Evolutionary conservation across 2,329 filamentous ascomycete genomes (phyloP).

Genomic region (Sporothrix protearum): DNA sequence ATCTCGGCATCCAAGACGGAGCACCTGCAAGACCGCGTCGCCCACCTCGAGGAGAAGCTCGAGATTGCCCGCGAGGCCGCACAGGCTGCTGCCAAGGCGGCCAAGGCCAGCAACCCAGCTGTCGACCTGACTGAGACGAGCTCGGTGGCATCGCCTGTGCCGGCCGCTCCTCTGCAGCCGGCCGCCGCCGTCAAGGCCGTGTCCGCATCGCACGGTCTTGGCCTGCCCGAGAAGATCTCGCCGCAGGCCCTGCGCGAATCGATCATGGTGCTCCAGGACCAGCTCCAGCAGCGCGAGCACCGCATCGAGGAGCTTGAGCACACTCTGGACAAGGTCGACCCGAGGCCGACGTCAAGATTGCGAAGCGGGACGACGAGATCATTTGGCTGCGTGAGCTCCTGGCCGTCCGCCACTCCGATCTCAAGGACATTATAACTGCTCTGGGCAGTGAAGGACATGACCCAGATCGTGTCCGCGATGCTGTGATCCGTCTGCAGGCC

Average conservation of each 20-base stretch:
- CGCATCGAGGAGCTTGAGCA: constrained; percentile 84
- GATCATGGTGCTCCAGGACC: constrained; percentile 93
- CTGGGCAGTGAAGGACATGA: constrained; percentile 74
- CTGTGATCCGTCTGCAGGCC: constrained; percentile 85
- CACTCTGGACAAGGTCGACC: constrained; percentile 64
- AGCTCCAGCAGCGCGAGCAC: constrained; percentile 88
- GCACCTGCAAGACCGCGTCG: constrained; percentile 79
- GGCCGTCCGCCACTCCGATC: constrained; percentile 81
- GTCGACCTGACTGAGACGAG: constrained; percentile 32
- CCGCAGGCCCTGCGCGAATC: constrained; percentile 93
- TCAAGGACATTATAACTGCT: constrained; percentile 84
- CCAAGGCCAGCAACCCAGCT: constrained; percentile 43
- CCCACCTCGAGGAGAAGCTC: constrained; percentile 83
- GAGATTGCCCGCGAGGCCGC: constrained; percentile 86
- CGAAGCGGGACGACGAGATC: constrained; percentile 91
- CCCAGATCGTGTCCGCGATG: constrained; percentile 75
- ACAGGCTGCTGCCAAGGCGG: constrained; percentile 74
- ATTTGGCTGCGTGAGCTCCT: constrained; percentile 91
- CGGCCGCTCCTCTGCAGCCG: constrained; percentile 30
- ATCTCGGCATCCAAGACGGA: constrained; percentile 80
- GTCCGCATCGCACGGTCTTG: constrained; percentile 40
- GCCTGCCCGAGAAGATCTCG: constrained; percentile 79
- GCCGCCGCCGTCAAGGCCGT: constrained; percentile 36
- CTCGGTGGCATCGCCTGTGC: not conserved
- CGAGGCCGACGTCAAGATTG: constrained; percentile 75